Evolutionary conservation across 2,329 filamentous ascomycete species (phyloP), one percentile per base, ranked within the genome.

Genomic region (Penicillium aurantiogriseum): DNA sequence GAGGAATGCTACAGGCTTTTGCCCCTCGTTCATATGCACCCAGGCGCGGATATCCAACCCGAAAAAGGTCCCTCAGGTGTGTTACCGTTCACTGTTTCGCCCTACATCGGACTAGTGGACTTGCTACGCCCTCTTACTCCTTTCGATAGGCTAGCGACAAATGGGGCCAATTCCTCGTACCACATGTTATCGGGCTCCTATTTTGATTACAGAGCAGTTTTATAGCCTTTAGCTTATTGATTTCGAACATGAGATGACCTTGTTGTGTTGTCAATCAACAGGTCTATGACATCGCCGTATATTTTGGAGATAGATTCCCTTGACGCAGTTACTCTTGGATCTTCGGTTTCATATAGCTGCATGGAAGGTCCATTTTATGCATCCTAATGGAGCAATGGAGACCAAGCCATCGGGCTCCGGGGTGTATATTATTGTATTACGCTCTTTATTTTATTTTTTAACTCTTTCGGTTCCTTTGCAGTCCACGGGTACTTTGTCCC

Each of bases 21-120:
- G 44, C 61, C 63, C 63, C 62, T 63, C 61, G 61, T 33, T 33
- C 60, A 64, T 58, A 64, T 61, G 59, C 61, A 62, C 42, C 54
- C 51, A 60, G 55, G 55, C 61, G 59, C 54, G 53, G 54, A 59
- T 54, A 54, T 49, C 36, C 51, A 47, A 39, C 36, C 51, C 51
- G 42, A 21, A 49, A 49, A 49, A 43, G 44, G 29, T 35, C 31
- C 33, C 45, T 9, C 51, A 42, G 44, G 39, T 49, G 57, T 51
- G 45, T 54, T 47, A 47, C 56, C 38, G 42, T 57, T 49, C 19
- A 42, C 42, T 38, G 31, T 29, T 57, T 43, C 29, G 48, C 48
- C 38, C 48, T 50, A 29, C 48, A 21, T 51, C 49, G n/a, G 38
- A 43, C 48, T 51, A 51, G 49, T 51, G 49, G 49, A 43, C 49